Evolutionary conservation across 2,329 filamentous ascomycete species (phyloP), one percentile per base, ranked within the genome.

Genomic region (Septoria linicola): DNA sequence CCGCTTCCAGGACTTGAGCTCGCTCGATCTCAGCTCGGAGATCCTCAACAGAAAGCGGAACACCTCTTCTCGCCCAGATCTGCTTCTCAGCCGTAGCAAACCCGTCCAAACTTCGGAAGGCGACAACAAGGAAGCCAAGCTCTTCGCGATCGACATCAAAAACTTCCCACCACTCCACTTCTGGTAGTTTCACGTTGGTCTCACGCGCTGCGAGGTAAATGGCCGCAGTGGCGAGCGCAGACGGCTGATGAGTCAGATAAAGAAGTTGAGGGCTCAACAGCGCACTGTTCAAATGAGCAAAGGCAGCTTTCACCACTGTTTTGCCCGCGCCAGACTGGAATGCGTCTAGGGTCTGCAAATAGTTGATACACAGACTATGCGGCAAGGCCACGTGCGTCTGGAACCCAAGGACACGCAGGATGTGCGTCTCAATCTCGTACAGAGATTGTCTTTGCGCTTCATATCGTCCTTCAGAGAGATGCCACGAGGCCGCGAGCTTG

Each of bases 111-210:
- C 91, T 96, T 55, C 83, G 76, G 80, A 96, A 81, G 0, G 80
- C 90, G 8, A 96, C 88, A 3, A 95, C 90, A 51, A 97, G 71
- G 62, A 97, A 97, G 0, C 93, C 93, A 30, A 99, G 76, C 68
- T 96, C 90, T 74, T 99, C 93, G 43, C 93, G 79, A 63, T 96
- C 91, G 6, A 93, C 88, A 70, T 99, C 93, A 68, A 97, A 97
- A 0, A 97, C 89, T 70, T 96, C 91, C 93, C 93, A 99, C 93
- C 93, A 99, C 57, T 89, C 85, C 41, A 81, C 82, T 57, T 87
- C 87, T 0, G 92, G 89, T 72, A 96, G 78, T 68, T 88, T 90
- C 10, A 87, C 81, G 0, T 80, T 84, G 1, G 81, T 69, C 59
- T 97, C 90, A 37, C 85, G 80, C 1, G 89, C 87, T 0, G 92